phyloP scores from a whole-genome alignment of 768 basidiomycete species.

The Nidularia sp. region DNA sequence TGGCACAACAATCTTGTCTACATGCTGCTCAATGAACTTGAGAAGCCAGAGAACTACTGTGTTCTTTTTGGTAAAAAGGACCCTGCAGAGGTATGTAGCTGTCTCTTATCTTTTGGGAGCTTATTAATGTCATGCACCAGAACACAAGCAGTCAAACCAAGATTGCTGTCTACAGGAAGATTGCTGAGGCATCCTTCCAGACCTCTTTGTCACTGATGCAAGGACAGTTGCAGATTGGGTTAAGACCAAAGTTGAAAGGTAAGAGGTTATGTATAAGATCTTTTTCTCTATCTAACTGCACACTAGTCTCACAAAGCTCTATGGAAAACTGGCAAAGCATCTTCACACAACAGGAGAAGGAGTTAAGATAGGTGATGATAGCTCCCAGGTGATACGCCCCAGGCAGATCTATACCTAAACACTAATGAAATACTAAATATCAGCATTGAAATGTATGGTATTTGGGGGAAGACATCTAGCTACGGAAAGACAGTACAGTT shows the following conservation, averaged over 20 bases:
- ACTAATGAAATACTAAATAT: too few relatives aligned
- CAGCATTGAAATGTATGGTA: too few relatives aligned
- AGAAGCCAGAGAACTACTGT: not conserved
- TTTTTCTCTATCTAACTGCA: not conserved
- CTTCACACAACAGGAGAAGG: slow-evolving; percentile 1
- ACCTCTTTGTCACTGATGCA: not conserved
- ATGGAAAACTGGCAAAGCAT: not conserved
- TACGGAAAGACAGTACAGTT: too few relatives aligned
- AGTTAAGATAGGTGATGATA: not conserved
- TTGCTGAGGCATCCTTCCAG: slow-evolving; percentile 1
- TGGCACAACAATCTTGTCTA: too few relatives aligned
- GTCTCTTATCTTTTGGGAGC: not conserved
- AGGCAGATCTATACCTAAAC: too few relatives aligned
- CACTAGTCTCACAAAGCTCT: not conserved
- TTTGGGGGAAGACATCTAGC: too few relatives aligned
- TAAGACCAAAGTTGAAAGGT: slow-evolving; percentile 2
- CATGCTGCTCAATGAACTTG: not conserved
- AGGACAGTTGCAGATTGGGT: not conserved
- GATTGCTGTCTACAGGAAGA: not conserved
- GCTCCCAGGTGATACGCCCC: too few relatives aligned
- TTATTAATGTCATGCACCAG: not conserved
- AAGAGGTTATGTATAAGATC: not conserved
- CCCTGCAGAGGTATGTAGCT: not conserved
- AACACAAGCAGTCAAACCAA: slow-evolving; percentile 2
- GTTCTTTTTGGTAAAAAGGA: not conserved